phyloP scores from a whole-genome alignment of 2,329 filamentous ascomycete genomes.

The Parastagonospora nodorum region DNA sequence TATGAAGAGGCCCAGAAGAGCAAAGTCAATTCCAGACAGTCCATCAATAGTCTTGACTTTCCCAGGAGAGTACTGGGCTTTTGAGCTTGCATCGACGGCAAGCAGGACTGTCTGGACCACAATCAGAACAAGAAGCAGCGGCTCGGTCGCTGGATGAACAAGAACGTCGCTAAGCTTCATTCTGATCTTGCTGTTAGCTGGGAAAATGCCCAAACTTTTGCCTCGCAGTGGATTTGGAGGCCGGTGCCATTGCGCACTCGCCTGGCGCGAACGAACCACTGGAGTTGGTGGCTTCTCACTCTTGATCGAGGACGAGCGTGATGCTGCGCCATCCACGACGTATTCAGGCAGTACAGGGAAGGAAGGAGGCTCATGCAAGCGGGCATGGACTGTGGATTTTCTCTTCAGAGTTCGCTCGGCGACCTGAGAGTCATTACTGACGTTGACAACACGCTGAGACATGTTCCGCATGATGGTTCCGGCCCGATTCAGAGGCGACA shows the following conservation, averaged over 20 bases:
- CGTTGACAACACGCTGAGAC: constrained; percentile 96
- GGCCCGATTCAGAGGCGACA: constrained; percentile 55
- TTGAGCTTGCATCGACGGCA: constrained; percentile 77
- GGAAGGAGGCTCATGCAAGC: constrained; percentile 58
- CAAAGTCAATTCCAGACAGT: constrained; percentile 76
- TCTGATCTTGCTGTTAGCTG: constrained; percentile 75
- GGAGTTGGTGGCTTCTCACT: constrained; percentile 48
- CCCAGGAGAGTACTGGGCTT: constrained; percentile 65
- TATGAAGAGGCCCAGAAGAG: constrained; percentile 79
- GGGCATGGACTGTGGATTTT: constrained; percentile 62
- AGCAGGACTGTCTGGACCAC: constrained; percentile 87
- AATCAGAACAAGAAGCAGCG: constrained; percentile 84
- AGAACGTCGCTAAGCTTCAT: constrained; percentile 79
- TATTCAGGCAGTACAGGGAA: constrained; percentile 59
- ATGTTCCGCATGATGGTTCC: constrained; percentile 67
- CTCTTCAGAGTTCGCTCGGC: constrained; percentile 73
- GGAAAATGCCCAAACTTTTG: constrained; percentile 82
- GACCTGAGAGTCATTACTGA: constrained; percentile 89
- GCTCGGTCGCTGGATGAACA: constrained; percentile 85
- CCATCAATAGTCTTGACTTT: constrained; percentile 62
- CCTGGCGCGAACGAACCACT: constrained; percentile 17
- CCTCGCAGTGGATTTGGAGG: constrained; percentile 79
- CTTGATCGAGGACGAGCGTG: constrained; percentile 31
- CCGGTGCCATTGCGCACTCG: constrained; percentile 50
- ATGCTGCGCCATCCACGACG: constrained; percentile 49